These are phyloP conservation scores for Beta macrorhiza DNA, from an alignment of 179 eudicot genomes.

Conservation along the genomic window DNA sequence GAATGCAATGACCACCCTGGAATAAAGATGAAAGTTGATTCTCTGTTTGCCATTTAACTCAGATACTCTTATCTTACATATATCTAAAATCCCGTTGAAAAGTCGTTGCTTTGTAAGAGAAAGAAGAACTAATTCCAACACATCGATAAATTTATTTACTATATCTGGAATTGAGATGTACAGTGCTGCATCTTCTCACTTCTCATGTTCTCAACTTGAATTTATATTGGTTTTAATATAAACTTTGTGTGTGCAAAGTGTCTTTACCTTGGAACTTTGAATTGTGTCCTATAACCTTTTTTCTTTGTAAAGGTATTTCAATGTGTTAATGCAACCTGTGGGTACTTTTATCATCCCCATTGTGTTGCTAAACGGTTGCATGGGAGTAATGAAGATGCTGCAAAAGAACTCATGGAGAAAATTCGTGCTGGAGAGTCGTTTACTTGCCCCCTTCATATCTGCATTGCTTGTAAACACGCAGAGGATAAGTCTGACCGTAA, in stretches of 20 bases:
- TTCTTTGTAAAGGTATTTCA: slow-evolving; percentile 55
- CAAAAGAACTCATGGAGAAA: slow-evolving; percentile 40
- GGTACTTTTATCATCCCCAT: slow-evolving; percentile 69
- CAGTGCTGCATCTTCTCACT: background rate
- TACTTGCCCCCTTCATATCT: slow-evolving; percentile 68
- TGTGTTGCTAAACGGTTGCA: slow-evolving; percentile 69
- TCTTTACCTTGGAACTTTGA: background rate
- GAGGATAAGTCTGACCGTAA: slow-evolving; percentile 47
- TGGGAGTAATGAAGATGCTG: slow-evolving; percentile 39
- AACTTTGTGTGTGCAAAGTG: background rate
- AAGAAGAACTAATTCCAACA: background rate
- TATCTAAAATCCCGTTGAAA: background rate
- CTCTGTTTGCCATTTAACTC: background rate
- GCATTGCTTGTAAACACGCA: slow-evolving; percentile 50
- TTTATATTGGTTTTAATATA: background rate
- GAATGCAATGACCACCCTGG: background rate
- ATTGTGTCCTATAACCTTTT: background rate
- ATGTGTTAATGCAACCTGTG: slow-evolving; percentile 77
- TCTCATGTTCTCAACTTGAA: background rate
- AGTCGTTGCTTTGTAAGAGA: background rate
- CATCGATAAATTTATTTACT: background rate
- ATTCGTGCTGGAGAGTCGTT: slow-evolving; percentile 68
- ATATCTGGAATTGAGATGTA: background rate
- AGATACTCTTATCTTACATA: background rate
- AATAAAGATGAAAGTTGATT: background rate